Percentiles rank a stretch among this genome's conserved stretches.
These are phyloP conservation scores for Saccharomycopsis javanensis DNA, from an alignment of 805 yeast species.

Conservation along the genomic window DNA sequence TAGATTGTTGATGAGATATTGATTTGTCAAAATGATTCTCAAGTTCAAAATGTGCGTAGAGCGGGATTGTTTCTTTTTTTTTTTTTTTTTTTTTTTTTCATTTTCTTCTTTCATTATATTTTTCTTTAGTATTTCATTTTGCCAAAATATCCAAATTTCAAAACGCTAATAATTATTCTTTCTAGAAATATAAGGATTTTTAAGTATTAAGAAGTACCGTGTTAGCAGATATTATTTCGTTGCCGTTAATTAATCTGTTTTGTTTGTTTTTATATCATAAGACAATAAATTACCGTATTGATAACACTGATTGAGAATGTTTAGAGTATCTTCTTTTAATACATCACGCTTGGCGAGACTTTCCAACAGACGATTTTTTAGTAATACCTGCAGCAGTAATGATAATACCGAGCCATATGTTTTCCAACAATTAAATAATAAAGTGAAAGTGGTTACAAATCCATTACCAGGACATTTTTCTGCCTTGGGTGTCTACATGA, in stretches of 20 bases:
- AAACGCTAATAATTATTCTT: not conserved
- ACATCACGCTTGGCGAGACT: not conserved
- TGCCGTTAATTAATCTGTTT: not conserved
- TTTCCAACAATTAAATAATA: slow-evolving; percentile 42
- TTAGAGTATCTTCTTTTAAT: not conserved
- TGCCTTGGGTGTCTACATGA: slow-evolving; percentile 80
- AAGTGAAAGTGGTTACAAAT: slow-evolving; percentile 75
- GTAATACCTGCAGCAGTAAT: not conserved
- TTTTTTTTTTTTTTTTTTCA: not conserved
- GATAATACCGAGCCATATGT: slow-evolving; percentile 15
- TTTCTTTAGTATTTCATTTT: not conserved
- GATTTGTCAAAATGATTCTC: not conserved
- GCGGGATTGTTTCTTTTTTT: not conserved
- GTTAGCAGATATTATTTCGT: not conserved
- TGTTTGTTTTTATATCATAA: not conserved
- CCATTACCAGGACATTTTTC: slow-evolving; percentile 84
- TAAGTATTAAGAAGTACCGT: not conserved
- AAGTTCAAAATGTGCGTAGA: not conserved
- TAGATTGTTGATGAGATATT: not conserved
- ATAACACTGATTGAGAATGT: not conserved
- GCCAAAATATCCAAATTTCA: not conserved
- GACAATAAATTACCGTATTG: not conserved
- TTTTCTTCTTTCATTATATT: not conserved
- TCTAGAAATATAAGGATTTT: not conserved
- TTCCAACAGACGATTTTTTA: not conserved